Base-by-base conservation (phyloP, 176 grass and related monocot species). In the Oryza nivara region DNA sequence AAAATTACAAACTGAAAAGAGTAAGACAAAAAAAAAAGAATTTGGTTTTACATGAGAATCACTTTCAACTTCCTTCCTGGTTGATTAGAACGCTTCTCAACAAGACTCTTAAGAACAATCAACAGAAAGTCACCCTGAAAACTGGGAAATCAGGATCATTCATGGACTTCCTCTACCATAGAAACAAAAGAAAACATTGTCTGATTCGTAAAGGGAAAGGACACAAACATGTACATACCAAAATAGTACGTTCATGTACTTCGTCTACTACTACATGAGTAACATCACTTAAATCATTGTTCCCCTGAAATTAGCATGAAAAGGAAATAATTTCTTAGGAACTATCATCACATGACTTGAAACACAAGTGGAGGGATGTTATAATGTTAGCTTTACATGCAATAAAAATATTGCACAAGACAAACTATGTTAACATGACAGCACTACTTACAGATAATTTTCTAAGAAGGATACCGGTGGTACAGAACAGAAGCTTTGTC, bases 251-350 rank as follows among this genome's bases (percentile, higher is more conserved):
- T 66, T 98, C 95, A 84, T 98, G 92, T 70, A 98, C 95, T 92
- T 98, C 95, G 81, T 98, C 95, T 69, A 98, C 92, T 76, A 98
- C 84, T 65, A 98, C 92, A 87, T 98, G 95, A 68, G 92, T 93
- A 85, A 98, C 87, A 61, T 92, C 95, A 88, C 92, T 86, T 82
- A 98, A 92, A 71, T 98, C 84, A 65, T 89, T 98, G 76, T 95
- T 92, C 61, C 86, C 91, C 95, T 98, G 89, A 73, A 86, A 90
- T 66, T 67, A 40, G 64, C 30, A 49, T 17, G 12, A 41, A 41
- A 41, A 41, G 40, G 40, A 41, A 41, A 41, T 41, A 41, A 41
- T 41, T 41, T 41, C 40, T 41, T 41, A 25, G 46, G 44, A 69
- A 75, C 35, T 23, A 83, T 61, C 77, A 84, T 72, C 40, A 47